A percentile compares a stretch with the other conserved stretches of the same genome.
These are phyloP conservation scores for Zostera marina DNA, from an alignment of 116 monocot genomes.

Conservation along the genomic window DNA sequence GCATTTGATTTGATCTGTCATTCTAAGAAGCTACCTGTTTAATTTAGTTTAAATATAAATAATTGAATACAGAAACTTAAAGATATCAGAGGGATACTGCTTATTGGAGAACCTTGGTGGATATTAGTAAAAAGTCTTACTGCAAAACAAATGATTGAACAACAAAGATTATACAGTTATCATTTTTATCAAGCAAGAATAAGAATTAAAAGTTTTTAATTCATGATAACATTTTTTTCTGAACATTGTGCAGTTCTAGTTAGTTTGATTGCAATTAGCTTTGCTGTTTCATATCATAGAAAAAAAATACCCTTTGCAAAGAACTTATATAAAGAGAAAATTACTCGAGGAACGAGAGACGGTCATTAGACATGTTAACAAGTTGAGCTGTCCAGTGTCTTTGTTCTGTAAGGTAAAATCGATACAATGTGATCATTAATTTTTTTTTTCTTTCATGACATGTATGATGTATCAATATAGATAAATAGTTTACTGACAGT, in stretches of 20 bases:
- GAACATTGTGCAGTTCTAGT: too few species aligned
- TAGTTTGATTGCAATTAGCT: too few species aligned
- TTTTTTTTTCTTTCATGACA: not conserved
- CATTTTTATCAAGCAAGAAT: not conserved
- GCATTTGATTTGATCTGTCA: too few species aligned
- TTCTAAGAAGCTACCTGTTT: too few species aligned
- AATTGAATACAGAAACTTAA: not conserved
- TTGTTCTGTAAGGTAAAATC: slow-evolving; percentile 31
- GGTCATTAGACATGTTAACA: slow-evolving; percentile 71
- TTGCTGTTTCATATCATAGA: too few species aligned
- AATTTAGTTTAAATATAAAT: too few species aligned
- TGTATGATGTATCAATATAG: too few species aligned
- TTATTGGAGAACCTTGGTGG: not conserved
- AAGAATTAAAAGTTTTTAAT: not conserved
- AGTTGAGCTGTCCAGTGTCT: slow-evolving; percentile 81
- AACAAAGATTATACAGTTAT: not conserved
- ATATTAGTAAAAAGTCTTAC: slow-evolving; percentile 1
- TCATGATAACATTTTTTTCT: not conserved
- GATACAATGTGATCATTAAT: not conserved
- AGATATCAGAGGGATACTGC: not conserved
- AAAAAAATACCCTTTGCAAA: too few species aligned
- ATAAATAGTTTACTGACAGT: slow-evolving; percentile 22
- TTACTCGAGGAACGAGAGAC: slow-evolving; percentile 65
- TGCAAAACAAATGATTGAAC: not conserved
- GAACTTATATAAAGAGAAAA: not conserved